Percentiles rank a stretch among this genome's conserved stretches.
These are phyloP conservation scores for Trichoderma atroviride DNA, from an alignment of 2,329 filamentous ascomycete species.

Conservation along the genomic window DNA sequence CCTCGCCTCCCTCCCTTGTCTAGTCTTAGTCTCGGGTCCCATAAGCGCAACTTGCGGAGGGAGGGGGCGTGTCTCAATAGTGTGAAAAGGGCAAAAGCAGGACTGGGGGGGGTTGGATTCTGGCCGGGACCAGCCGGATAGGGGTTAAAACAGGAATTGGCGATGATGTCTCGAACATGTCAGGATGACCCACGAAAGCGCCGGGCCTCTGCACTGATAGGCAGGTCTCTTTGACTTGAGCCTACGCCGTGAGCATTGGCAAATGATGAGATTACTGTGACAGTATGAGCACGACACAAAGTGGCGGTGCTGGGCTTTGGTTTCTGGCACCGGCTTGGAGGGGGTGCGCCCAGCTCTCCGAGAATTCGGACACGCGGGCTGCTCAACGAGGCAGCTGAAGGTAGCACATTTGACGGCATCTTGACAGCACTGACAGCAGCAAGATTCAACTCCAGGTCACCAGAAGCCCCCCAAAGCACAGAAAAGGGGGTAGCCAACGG, in stretches of 20 bases:
- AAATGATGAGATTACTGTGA: not conserved
- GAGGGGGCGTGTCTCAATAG: conserved; percentile 10
- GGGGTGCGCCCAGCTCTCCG: not conserved
- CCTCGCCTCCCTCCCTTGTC: conserved; percentile 23
- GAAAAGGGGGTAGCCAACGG: not conserved
- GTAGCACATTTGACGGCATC: not conserved
- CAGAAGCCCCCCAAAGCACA: not conserved
- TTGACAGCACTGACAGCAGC: not conserved
- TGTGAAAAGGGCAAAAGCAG: not conserved
- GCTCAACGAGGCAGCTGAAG: not conserved
- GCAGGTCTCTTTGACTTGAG: not conserved
- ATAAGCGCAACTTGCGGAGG: not conserved
- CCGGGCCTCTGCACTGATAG: not conserved
- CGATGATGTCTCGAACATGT: conserved; percentile 26
- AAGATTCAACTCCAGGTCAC: not conserved
- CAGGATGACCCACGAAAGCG: conserved; percentile 24
- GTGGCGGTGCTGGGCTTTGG: not conserved
- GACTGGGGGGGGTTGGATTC: conserved; percentile 10
- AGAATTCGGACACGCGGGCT: not conserved
- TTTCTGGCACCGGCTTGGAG: not conserved
- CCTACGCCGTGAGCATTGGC: not conserved
- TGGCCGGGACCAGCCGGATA: conserved; percentile 28
- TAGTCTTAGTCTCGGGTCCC: not conserved
- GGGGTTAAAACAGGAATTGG: conserved; percentile 11
- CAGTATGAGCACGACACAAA: not conserved